Evolutionary conservation across 352 stramenopile species (phyloP), one percentile per base, ranked within the genome.

Genomic region (Globisporangium megalacanthum): DNA sequence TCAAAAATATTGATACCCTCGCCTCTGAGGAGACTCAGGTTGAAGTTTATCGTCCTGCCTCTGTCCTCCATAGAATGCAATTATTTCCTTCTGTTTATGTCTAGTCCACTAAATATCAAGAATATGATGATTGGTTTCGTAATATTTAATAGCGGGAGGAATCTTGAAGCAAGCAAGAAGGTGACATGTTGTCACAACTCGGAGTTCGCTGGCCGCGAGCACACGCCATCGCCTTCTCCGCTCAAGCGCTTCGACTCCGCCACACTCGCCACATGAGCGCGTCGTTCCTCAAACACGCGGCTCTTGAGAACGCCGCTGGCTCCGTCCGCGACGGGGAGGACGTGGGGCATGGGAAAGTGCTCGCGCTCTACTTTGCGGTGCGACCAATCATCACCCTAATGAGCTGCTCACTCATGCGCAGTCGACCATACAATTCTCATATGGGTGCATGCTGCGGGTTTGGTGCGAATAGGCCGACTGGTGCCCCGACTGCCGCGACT

Each of bases 331-430:
- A 70, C 50, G 78, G 73, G 22, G 78, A 88, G 39, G 62, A 64
- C 31, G 60, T 73, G 11, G 65, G 77, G n/a, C 62, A 62, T 14
- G 77, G 66, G 59, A 88, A 87, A 52, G 54, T 78, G 33, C 61
- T 88, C 41, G 84, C 82, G 60, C 68, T 94, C 15, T 92, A 89
- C 70, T 94, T 94, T 59, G 73, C 80, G 41, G 81, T 89, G 46
- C 46, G 70, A 39, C 10, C 35, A 4, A 29, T 39, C 35, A 2
- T 13, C 6, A 8, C 35, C 10, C 1, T 39, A 39, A 8, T 39
- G 35, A 39, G 35, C 35, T 29, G 25, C 25, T 29, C 25, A 29
- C 25, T 57, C 44, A 36, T 31, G 15, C 15, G 14, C 39, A 46
- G 39, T 39, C 10, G 35, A 39, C 35, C 17, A 22, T 19, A 22